phyloP scores from a whole-genome alignment of 1,284 basidiomycete genomes.

The Polyporus tsugae region DNA sequence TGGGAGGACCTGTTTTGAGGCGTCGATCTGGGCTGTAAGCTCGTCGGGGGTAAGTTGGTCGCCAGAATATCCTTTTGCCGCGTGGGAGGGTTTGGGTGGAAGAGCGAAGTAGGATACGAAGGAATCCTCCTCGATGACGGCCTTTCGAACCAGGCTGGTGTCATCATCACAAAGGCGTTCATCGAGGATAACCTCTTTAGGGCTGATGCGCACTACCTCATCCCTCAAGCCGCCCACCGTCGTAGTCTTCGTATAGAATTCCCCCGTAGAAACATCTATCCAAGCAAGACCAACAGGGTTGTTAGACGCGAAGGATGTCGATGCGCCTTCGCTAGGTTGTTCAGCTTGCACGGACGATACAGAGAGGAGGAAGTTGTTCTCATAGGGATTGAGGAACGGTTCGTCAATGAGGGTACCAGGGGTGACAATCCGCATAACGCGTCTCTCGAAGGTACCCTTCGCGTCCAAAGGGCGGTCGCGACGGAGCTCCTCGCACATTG shows the following conservation, averaged over 20 bases:
- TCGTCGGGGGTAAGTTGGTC: slow-evolving; percentile 26
- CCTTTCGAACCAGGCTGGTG: slow-evolving; percentile 54
- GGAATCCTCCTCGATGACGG: slow-evolving; percentile 59
- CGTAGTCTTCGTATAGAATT: slow-evolving; percentile 83
- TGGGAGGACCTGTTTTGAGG: slow-evolving; percentile 16
- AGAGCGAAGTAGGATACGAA: slow-evolving; percentile 56
- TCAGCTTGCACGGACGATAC: slow-evolving; percentile 48
- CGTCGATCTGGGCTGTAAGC: slow-evolving; percentile 16
- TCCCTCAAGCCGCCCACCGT: slow-evolving; percentile 71
- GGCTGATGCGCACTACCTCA: slow-evolving; percentile 84
- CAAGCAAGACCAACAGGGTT: slow-evolving; percentile 73
- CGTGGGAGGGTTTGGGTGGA: background rate
- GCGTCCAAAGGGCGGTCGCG: slow-evolving; percentile 50
- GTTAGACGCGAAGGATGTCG: background rate
- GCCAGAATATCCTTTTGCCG: background rate
- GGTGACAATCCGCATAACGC: slow-evolving; percentile 87
- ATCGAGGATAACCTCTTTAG: slow-evolving; percentile 84
- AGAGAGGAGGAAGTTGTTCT: slow-evolving; percentile 90
- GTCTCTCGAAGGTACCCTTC: slow-evolving; percentile 72
- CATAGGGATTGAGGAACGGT: slow-evolving; percentile 82
- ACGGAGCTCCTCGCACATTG: slow-evolving; percentile 91
- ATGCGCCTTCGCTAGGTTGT: slow-evolving; percentile 9
- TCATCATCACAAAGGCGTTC: slow-evolving; percentile 47
- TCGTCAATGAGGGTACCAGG: slow-evolving; percentile 95
- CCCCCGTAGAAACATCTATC: slow-evolving; percentile 96